phyloP scores from a whole-genome alignment of 1,284 basidiomycete species.

The Porogramme epimiltina region DNA sequence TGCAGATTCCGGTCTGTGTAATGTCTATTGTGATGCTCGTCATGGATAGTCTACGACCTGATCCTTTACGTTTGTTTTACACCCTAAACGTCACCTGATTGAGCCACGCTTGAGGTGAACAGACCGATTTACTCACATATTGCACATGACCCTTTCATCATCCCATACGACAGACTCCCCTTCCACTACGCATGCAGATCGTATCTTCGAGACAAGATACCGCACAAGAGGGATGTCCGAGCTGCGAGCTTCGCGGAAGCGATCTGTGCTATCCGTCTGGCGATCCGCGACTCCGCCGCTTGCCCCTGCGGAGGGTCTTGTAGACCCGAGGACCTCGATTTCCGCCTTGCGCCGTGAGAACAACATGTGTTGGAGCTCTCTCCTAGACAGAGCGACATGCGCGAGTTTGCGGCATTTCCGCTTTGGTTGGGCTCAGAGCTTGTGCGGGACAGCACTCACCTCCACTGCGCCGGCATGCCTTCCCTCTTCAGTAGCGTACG shows the following conservation, averaged over 20 bases:
- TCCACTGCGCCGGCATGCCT: constrained; percentile 67
- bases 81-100: neutral
- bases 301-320: constrained; percentile 1
- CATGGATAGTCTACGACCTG: too few relatives aligned
- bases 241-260: constrained; percentile 3
- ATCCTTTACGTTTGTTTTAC: too few relatives aligned
- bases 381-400: constrained; percentile 41
- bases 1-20: neutral
- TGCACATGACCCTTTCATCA: too few relatives aligned
- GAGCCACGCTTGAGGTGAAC: neutral
- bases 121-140: too few relatives aligned
- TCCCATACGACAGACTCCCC: too few relatives aligned
- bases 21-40: neutral
- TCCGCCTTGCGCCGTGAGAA: constrained; percentile 84
- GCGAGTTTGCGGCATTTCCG: neutral
- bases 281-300: constrained; percentile 11
- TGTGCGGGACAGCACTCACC: constrained; percentile 45
- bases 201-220: constrained; percentile 30
- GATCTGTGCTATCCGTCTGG: constrained; percentile 1
- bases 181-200: constrained; percentile 9
- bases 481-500: constrained; percentile 59
- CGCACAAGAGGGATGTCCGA: constrained; percentile 24
- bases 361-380: constrained; percentile 79
- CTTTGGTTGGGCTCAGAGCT: neutral
- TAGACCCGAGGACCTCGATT: constrained; percentile 70